Evolutionary conservation across 1,284 basidiomycete genomes (phyloP).

Genomic region (Leccinum angustisporum): DNA sequence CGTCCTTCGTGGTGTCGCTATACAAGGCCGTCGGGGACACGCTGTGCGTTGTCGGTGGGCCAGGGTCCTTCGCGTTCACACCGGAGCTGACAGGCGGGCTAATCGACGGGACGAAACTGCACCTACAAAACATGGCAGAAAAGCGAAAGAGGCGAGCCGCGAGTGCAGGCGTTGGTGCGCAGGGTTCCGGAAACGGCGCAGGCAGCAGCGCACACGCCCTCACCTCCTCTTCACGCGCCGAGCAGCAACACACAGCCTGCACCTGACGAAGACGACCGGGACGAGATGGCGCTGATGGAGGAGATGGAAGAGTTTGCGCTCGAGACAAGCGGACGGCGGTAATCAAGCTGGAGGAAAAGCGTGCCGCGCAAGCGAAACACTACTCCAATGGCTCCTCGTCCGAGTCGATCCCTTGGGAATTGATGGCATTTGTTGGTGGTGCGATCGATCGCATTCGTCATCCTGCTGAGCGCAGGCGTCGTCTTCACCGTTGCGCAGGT

Average conservation of each 20-base stretch:
- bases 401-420: too few relatives aligned
- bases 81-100: slow-evolving; percentile 52
- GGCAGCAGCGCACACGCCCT: neutral
- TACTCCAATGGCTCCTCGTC: too few relatives aligned
- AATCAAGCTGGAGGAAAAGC: too few relatives aligned
- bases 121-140: slow-evolving; percentile 66
- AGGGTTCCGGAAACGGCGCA: neutral
- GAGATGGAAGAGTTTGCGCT: slow-evolving; percentile 70
- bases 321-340: too few relatives aligned
- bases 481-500: too few relatives aligned
- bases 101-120: slow-evolving; percentile 66
- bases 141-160: slow-evolving; percentile 58
- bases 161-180: slow-evolving; percentile 39
- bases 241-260: neutral
- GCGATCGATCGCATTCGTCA: too few relatives aligned
- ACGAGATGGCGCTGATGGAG: slow-evolving; percentile 42
- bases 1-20: slow-evolving; percentile 73
- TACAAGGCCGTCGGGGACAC: slow-evolving; percentile 76
- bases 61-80: slow-evolving; percentile 45
- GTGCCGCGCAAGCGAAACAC: too few relatives aligned
- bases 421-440: too few relatives aligned
- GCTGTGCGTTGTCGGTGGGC: slow-evolving; percentile 51
- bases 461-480: too few relatives aligned
- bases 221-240: slow-evolving; percentile 28
- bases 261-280: slow-evolving; percentile 38